A percentile compares a stretch with the other conserved stretches of the same genome.
These are phyloP conservation scores for Agroathelia rolfsii DNA, from an alignment of 1,284 basidiomycete genomes.

Conservation along the genomic window DNA sequence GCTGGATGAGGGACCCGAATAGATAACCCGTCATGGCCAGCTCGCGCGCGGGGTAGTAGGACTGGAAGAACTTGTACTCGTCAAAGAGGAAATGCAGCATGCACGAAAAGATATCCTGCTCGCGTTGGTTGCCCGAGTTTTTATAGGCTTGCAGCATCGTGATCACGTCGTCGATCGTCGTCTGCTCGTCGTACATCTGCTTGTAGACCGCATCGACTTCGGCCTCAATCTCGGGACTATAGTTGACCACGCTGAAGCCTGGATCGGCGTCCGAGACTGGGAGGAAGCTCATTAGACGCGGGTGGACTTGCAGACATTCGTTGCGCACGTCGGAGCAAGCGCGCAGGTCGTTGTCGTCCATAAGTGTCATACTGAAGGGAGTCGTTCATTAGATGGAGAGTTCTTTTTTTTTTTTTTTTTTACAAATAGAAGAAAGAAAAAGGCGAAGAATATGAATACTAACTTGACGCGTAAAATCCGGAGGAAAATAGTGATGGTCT, in stretches of 20 bases:
- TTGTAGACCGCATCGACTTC: constrained; percentile 96
- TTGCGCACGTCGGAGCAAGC: constrained; percentile 91
- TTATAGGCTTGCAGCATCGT: constrained; percentile 80
- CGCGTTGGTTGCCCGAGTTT: constrained; percentile 72
- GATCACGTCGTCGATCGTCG: constrained; percentile 92
- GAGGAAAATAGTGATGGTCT: constrained; percentile 87
- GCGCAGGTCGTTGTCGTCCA: constrained; percentile 74
- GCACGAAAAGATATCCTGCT: constrained; percentile 96
- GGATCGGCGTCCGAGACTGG: constrained; percentile 87
- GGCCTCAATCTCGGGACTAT: constrained; percentile 81
- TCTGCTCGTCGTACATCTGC: constrained; percentile 94
- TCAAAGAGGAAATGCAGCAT: constrained; percentile 99
- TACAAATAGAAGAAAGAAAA: constrained; percentile 12
- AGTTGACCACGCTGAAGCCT: constrained; percentile 84
- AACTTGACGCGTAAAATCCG: constrained; percentile 76
- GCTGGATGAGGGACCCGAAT: constrained; percentile 94
- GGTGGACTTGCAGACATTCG: constrained; percentile 90
- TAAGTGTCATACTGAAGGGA: constrained; percentile 47
- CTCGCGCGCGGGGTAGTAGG: constrained; percentile 89
- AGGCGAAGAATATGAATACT: constrained; percentile 16
- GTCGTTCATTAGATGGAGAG: constrained; percentile 6
- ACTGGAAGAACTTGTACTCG: constrained; percentile 99
- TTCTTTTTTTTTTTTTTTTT: background rate
- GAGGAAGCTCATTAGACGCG: constrained; percentile 91
- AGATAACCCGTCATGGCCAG: constrained; percentile 93